A percentile compares a stretch with the other conserved stretches of the same genome.
Conservation (phyloP, 2,329 filamentous ascomycete species). For the Talaromyces sp. region DNA sequence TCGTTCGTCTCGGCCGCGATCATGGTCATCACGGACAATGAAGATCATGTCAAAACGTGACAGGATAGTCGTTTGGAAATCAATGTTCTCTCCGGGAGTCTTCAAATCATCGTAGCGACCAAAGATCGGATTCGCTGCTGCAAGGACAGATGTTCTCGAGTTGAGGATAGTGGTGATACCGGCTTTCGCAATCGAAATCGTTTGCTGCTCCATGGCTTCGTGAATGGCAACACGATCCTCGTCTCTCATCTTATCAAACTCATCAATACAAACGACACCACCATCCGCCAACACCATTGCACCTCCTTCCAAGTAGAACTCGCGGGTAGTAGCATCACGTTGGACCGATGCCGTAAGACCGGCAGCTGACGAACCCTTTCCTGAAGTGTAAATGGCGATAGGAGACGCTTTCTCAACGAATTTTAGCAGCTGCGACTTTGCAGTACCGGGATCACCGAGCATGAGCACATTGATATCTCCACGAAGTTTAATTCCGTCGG, state of each 20-base stretch:
- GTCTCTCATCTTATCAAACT: constrained; percentile 99
- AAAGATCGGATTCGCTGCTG: constrained; percentile 95
- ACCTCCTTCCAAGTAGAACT: constrained; percentile 97
- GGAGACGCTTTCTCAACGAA: constrained; percentile 96
- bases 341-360: constrained; percentile 97
- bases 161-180: constrained; percentile 98
- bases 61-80: constrained; percentile 97
- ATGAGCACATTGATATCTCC: constrained; percentile 97
- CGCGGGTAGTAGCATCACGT: constrained; percentile 82
- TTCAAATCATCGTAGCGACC: constrained; percentile 98
- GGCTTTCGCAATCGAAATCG: constrained; percentile 97
- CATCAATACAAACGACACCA: constrained; percentile 96
- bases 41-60: constrained; percentile 99
- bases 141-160: constrained; percentile 88
- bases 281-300: constrained; percentile 98
- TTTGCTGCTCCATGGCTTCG: constrained; percentile 99
- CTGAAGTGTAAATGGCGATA: constrained; percentile 97
- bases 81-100: constrained; percentile 95
- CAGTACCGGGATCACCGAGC: constrained; percentile 94
- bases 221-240: constrained; percentile 97
- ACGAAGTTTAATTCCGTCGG: constrained; percentile 94
- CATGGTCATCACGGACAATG: constrained; percentile 94
- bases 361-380: constrained; percentile 94
- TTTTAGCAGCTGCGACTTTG: constrained; percentile 94
- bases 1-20: constrained; percentile 79